Evolutionary conservation across 2,329 filamentous ascomycete genomes (phyloP), one percentile per base, ranked within the genome.

Genomic region (Apiospora arundinis): DNA sequence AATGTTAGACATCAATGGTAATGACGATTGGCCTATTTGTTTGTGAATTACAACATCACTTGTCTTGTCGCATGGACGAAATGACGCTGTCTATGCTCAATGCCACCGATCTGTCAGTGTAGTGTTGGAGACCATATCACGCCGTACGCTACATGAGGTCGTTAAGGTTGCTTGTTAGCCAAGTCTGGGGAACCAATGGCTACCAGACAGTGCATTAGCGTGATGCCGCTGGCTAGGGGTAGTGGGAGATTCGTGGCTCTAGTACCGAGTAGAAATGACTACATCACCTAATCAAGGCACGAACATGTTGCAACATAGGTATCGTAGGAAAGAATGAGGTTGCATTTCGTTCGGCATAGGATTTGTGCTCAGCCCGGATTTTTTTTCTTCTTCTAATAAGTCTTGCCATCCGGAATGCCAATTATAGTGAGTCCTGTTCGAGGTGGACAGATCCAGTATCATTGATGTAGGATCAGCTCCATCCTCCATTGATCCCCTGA

Each of bases 101-200:
- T 28, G 25, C 14, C 16, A 21, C 52, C 21, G 46, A n/a, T 42
- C 40, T 56, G 49, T 56, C 25, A 56, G n/a, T 28, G 49, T 49
- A n/a, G 49, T 28, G 49, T 49, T 23, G n/a, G n/a, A 25, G 48
- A 37, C 16, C 28, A 18, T 28, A 60, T 37, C 52, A 37, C 52
- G 52, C 28, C 52, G 28, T 28, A 37, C 52, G 52, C 52, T 60
- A 60, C 52, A 16, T 40, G 56, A 63, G 56, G 32, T 63, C 28
- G 52, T 56, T 56, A 32, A 63, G 56, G 56, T 40, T n/a, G 52
- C 52, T 56, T 32, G 52, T 40, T 63, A 63, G 21, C 12, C n/a
- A 63, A 63, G 56, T 63, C 56, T n/a, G 56, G 56, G 56, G 56
- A 63, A 63, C 56, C 21, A 32, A 56, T 40, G 56, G 11, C 56